Conservation (phyloP, 306 rosid species). For the Casuarina equisetifolia region DNA sequence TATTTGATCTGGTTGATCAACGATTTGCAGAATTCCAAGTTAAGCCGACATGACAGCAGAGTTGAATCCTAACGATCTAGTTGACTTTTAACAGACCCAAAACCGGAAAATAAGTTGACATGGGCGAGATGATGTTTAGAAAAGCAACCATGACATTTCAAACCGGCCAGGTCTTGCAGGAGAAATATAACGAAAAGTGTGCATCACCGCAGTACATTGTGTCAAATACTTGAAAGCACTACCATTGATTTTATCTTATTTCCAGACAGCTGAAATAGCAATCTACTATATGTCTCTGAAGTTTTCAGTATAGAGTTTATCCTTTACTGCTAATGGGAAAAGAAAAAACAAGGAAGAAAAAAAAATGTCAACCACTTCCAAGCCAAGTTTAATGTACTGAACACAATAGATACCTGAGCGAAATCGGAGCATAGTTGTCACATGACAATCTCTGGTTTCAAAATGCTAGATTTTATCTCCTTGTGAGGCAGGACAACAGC, state of each 20-base stretch:
- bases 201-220: too few species aligned
- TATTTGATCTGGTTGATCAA: too few species aligned
- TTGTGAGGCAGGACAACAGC: slow-evolving; percentile 96
- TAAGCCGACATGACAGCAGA: too few species aligned
- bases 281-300: neutral
- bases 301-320: neutral
- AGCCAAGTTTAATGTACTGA: neutral
- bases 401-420: neutral
- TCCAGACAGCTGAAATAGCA: neutral
- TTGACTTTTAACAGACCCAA: neutral
- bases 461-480: slow-evolving; percentile 93
- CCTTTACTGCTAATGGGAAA: neutral
- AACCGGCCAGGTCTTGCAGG: too few species aligned
- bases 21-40: too few species aligned
- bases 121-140: neutral
- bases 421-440: slow-evolving; percentile 31
- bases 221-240: neutral
- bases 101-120: neutral
- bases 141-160: neutral
- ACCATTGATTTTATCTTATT: neutral
- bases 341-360: neutral
- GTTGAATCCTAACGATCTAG: neutral
- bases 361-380: neutral
- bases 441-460: slow-evolving; percentile 98
- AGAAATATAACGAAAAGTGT: too few species aligned